Evolutionary conservation across 129 eudicot genomes (phyloP).

Genomic region (Chrysanthemum lavandulifolium): DNA sequence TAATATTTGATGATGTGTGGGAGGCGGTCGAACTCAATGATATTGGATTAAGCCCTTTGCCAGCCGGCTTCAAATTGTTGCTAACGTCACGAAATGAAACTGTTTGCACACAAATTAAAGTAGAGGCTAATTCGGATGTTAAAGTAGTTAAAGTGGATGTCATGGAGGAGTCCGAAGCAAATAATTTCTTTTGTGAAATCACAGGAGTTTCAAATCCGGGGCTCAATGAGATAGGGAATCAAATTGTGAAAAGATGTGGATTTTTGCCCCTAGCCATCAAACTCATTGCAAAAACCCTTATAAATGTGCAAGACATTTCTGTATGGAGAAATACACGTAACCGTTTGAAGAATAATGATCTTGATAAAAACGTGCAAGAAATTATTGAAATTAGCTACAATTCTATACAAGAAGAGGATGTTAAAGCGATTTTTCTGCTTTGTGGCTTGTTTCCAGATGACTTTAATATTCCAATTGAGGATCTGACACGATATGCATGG

Average conservation of each 20-base stretch:
- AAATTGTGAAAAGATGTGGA: neutral
- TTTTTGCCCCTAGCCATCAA: too few relatives aligned
- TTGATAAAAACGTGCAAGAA: neutral
- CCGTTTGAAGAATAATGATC: too few relatives aligned
- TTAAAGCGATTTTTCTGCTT: neutral
- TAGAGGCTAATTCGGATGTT: neutral
- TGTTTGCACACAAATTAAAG: neutral
- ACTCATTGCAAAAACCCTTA: too few relatives aligned
- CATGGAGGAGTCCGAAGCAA: too few relatives aligned
- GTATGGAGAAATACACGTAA: too few relatives aligned
- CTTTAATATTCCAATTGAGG: neutral
- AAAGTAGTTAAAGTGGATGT: too few relatives aligned
- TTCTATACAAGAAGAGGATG: neutral
- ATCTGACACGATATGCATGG: neutral
- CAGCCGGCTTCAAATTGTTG: neutral
- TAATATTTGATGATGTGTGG: neutral
- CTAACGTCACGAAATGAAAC: neutral
- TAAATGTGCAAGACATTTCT: too few relatives aligned
- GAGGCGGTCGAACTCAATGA: neutral
- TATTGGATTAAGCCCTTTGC: neutral
- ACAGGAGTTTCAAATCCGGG: too few relatives aligned
- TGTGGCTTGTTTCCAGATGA: neutral
- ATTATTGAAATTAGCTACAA: neutral
- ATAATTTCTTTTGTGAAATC: too few relatives aligned
- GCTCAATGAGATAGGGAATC: neutral